Base-by-base conservation (phyloP, 1,284 basidiomycete species). In the Sanghuangporus weigelae region DNA sequence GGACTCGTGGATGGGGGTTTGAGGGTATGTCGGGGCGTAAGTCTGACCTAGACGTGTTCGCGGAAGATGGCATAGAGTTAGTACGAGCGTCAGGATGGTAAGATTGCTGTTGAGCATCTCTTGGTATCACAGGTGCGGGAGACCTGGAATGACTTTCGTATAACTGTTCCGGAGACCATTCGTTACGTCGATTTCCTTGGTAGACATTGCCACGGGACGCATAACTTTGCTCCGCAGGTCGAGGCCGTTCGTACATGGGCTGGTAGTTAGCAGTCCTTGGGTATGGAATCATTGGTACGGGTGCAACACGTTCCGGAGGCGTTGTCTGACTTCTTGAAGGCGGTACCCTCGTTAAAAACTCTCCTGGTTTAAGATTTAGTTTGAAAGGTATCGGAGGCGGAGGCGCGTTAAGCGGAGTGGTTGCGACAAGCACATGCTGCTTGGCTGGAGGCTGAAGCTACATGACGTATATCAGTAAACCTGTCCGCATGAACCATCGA, bases 361-460 rank as follows among this genome's bases (percentile, higher is more conserved):
- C 59, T 48, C 65, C 65, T 11, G 65, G 65, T 23, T 63, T 62
- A 3, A 66, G 53, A 35, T 66, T 59, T 7, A 66, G 44, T 21
- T 38, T 63, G 35, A 60, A 66, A 31, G 65, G 65, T 16, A 66
- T 36, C 31, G 65, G 61, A 26, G 36, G 16, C 16, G 61, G 65
- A 44, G 62, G 57, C 12, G 31, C 38, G 44, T 42, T 40, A 8
- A 46, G 38, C 39, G 59, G 39, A 51, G 59, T 58, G 21, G 48
- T 54, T 12, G 53, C 59, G 16, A 64, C 48, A 12, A 64, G 23
- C 11, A 64, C 53, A 51, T 44, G 63, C n/a, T 57, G 59, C 38
- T 31, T 50, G 7, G 35, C 46, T 14, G 46, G 23, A n/a, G 48
- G 12, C 54, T 58, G 35, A 57, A 7, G 26, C 26, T 31, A 31